These are phyloP conservation scores for Cystofilobasidium macerans DNA, from an alignment of 768 basidiomycete species.

Conservation along the genomic window DNA sequence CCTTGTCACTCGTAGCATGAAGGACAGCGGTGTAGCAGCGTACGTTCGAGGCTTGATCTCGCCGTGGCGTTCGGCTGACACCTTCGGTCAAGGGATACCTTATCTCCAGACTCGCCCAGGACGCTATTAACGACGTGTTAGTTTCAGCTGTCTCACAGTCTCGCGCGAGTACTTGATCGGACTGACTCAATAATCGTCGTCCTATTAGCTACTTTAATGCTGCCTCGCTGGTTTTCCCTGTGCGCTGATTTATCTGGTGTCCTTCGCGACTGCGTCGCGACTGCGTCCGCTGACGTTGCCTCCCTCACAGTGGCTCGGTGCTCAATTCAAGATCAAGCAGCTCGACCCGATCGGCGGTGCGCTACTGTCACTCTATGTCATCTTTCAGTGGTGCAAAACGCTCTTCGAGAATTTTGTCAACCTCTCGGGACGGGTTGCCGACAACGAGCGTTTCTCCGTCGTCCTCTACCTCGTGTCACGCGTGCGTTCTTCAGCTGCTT, in stretches of 20 bases:
- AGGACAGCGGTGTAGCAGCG: slow-evolving; percentile 15
- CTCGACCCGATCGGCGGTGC: slow-evolving; percentile 23
- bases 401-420: slow-evolving; percentile 23
- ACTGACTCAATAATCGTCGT: no score
- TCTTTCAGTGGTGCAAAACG: slow-evolving; percentile 23
- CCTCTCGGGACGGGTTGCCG: slow-evolving; percentile 14
- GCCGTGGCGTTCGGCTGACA: background rate
- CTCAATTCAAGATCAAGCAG: background rate
- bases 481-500: background rate
- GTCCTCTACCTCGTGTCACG: slow-evolving; percentile 23
- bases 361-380: slow-evolving; percentile 19
- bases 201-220: slow-evolving; percentile 18
- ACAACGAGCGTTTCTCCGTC: slow-evolving; percentile 6
- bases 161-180: no score
- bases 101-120: slow-evolving; percentile 9
- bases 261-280: background rate
- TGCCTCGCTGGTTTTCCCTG: slow-evolving; percentile 17
- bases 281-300: background rate
- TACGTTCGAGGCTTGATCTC: background rate
- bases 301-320: slow-evolving; percentile 12
- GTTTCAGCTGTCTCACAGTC: background rate
- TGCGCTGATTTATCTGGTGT: background rate
- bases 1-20: background rate
- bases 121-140: slow-evolving; percentile 23
- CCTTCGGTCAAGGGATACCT: no score